Evolutionary conservation across 257 asterid species (phyloP), one percentile per base, ranked within the genome.

Genomic region (Ophiorrhiza pumila): DNA sequence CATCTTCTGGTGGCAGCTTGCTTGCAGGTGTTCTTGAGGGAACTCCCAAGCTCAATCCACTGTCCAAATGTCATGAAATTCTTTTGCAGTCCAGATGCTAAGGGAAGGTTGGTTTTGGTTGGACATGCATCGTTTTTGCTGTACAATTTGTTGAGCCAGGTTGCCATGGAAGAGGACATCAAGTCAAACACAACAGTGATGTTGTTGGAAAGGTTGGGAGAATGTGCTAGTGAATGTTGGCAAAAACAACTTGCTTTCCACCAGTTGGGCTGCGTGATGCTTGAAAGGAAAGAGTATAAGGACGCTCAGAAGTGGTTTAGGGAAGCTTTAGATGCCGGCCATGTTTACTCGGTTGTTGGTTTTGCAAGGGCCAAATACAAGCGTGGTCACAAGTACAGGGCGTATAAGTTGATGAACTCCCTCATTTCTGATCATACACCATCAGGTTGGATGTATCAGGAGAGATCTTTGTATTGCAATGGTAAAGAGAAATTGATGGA

Each of bases 401-500:
- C 99, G 0, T 95, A 88, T 78, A 92, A 81, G 65, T 74, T 91
- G 78, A 87, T 89, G 87, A 87, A 86, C 82, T 85, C 97, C 29
- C 88, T 95, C 53, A 78, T 91, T 68, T 84, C 96, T 23, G 96
- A 87, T 53, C 79, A 81, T 64, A 76, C 78, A 35, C 92, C 97
- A 6, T 71, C 81, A 13, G 99, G 99, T 35, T 95, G 99, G 99
- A 95, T 95, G 99, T 90, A 86, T 83, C 99, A 95, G 74, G 99
- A 95, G 82, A 80, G 96, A 41, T 89, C 97, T 56, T 71, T 95
- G 56, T 95, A 95, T 66, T 82, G 87, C 71, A 83, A 79, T 49
- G 96, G 97, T 62, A 87, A 80, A 58, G 98, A 92, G 66, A 90
- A 87, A 77, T 74, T 60, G 61, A 81, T 85, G 93, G 98, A 95